Conservation (phyloP, 1,139 yeast genomes). For the Debaryomyces subglobosus region DNA sequence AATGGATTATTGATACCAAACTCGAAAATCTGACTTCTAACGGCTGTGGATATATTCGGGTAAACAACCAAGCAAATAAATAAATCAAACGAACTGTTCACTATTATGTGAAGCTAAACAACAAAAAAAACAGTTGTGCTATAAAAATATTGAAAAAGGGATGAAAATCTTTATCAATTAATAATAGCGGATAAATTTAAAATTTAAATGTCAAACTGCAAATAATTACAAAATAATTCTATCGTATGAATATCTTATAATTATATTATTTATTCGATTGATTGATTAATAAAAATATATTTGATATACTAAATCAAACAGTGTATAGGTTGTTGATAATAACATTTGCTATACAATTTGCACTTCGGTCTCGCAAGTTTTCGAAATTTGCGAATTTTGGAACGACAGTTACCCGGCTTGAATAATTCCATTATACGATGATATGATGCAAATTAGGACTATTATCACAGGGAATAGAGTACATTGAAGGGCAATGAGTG, state of each 20-base stretch:
- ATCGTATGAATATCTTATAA: conserved; percentile 1
- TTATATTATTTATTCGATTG: conserved; percentile 7
- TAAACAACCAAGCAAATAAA: conserved; percentile 7
- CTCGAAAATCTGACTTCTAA: conserved; percentile 3
- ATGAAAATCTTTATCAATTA: conserved; percentile 6
- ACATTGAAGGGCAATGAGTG: conserved; percentile 5
- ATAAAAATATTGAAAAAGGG: conserved; percentile 8
- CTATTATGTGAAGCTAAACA: conserved; percentile 4
- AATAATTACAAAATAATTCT: conserved; percentile 5
- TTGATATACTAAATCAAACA: conserved; percentile 1
- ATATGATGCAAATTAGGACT: background rate
- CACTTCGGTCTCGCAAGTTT: conserved; percentile 10
- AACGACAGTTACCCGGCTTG: conserved; percentile 9
- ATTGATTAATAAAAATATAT: conserved; percentile 8
- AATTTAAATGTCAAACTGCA: conserved; percentile 5
- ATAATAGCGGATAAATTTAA: conserved; percentile 7
- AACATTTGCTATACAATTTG: conserved; percentile 9
- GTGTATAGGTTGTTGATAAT: conserved; percentile 5
- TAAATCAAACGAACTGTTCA: conserved; percentile 8
- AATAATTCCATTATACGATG: background rate
- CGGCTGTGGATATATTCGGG: background rate
- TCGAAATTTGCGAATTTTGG: conserved; percentile 4
- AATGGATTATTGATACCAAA: background rate
- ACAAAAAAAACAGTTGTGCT: conserved; percentile 7
- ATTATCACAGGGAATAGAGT: background rate